Base-by-base conservation (phyloP, 768 basidiomycete species). In the Suillus variegatus region DNA sequence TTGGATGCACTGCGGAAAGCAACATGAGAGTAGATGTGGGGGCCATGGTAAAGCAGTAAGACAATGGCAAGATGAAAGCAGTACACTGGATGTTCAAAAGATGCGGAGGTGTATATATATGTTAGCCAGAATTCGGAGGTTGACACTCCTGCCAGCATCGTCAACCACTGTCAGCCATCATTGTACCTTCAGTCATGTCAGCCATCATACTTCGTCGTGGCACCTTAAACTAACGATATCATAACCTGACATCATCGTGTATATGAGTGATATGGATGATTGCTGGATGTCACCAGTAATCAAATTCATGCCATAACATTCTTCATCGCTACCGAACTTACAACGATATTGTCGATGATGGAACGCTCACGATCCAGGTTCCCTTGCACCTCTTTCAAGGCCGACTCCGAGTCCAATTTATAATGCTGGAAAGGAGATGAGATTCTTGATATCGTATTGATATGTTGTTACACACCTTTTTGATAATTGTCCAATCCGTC, bases 311-410 rank as follows among this genome's bases (percentile, higher is more conserved):
- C 61, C 73, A 71, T 46, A 56, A 94, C 91, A 58, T 81, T 86
- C 77, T 95, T 95, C 85, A 89, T 89, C 55, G 93, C 93, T 6
- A 94, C 91, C 10, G 86, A 82, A 66, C 90, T 93, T n/a, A 85
- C 78, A 8, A 92, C 90, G 40, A 95, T 85, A 64, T 86, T 84
- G 70, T 92, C 86, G 13, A 93, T 77, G 18, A 80, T 74, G 0
- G 65, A 68, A 22, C 70, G 77, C 68, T 85, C 86, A 36, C 68
- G 77, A 49, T 54, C 68, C 7, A 65, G 64, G 54, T 83, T 70
- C 13, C 76, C 78, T 36, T 74, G 73, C 0, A 74, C 71, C 8
- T 76, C 80, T 28, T 75, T 76, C 16, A 82, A 72, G 3, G 78
- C 81, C 0, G 76, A 71, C 52, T 92, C 89, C 10, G 77, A 74